A percentile compares a stretch with the other conserved stretches of the same genome.
These are phyloP conservation scores for Dissophora ornata DNA, from an alignment of 192 early-diverging fungal genomes.

Conservation along the genomic window DNA sequence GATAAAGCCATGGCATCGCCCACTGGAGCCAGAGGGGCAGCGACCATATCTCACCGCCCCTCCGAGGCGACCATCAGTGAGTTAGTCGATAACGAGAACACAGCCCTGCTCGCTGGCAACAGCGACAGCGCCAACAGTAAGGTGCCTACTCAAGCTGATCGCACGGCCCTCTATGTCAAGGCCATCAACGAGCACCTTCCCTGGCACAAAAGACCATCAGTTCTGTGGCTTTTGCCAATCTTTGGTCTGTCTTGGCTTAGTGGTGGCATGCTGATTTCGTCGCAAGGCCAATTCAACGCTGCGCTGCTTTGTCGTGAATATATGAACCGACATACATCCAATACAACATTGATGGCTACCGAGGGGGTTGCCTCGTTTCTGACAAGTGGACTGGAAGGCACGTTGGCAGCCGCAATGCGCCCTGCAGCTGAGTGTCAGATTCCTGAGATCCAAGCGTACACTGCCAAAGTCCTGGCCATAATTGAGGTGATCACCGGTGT, in stretches of 20 bases:
- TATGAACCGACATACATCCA: slow-evolving; percentile 29
- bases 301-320: slow-evolving; percentile 48
- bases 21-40: neutral
- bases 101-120: slow-evolving; percentile 8
- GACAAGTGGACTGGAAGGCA: neutral
- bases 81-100: slow-evolving; percentile 8
- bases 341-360: neutral
- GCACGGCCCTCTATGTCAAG: slow-evolving; percentile 25
- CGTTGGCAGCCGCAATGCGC: neutral
- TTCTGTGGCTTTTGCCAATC: slow-evolving; percentile 37
- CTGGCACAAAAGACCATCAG: slow-evolving; percentile 45
- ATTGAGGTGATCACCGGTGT: slow-evolving; percentile 35
- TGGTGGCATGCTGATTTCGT: slow-evolving; percentile 37
- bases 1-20: neutral
- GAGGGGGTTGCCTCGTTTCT: neutral
- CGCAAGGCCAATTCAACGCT: slow-evolving; percentile 39
- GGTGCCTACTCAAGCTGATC: neutral
- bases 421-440: slow-evolving; percentile 13
- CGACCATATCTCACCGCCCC: slow-evolving; percentile 4
- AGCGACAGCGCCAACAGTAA: slow-evolving; percentile 7
- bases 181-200: slow-evolving; percentile 30
- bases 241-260: slow-evolving; percentile 36
- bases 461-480: slow-evolving; percentile 32
- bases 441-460: slow-evolving; percentile 43
- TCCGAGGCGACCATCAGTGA: slow-evolving; percentile 23